phyloP scores from a whole-genome alignment of 2,329 filamentous ascomycete species.

The Penicillium decumbens region DNA sequence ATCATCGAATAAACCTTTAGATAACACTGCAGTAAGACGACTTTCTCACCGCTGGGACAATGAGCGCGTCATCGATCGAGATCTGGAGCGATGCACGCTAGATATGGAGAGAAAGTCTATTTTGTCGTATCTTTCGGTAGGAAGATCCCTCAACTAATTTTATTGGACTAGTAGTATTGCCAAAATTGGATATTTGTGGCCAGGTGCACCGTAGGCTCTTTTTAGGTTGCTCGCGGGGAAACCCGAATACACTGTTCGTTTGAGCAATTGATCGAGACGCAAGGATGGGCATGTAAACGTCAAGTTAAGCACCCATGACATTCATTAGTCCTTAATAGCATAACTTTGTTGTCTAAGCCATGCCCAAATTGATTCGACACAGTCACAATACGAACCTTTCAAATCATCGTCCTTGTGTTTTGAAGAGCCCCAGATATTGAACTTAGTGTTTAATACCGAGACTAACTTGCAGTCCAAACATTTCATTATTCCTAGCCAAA shows the following conservation, averaged over 20 bases:
- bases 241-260: background rate
- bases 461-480: background rate
- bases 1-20: background rate
- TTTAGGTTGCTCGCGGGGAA: background rate
- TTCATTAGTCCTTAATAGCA: background rate
- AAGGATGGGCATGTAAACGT: background rate
- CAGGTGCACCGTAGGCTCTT: background rate
- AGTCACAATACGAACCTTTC: background rate
- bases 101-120: conserved; percentile 1
- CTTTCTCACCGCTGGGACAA: background rate
- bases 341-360: background rate
- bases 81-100: background rate
- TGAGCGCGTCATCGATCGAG: conserved; percentile 16
- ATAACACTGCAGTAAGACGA: background rate
- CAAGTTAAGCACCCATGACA: background rate
- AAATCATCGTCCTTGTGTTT: too few relatives aligned
- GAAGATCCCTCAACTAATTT: background rate
- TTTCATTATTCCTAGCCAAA: background rate
- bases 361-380: background rate
- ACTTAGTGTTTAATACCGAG: too few relatives aligned
- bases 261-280: background rate
- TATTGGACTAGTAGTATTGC: background rate
- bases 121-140: background rate
- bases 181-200: background rate
- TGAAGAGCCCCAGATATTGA: too few relatives aligned